Evolutionary conservation across 1,284 basidiomycete genomes (phyloP).

Genomic region (Somion occarium): DNA sequence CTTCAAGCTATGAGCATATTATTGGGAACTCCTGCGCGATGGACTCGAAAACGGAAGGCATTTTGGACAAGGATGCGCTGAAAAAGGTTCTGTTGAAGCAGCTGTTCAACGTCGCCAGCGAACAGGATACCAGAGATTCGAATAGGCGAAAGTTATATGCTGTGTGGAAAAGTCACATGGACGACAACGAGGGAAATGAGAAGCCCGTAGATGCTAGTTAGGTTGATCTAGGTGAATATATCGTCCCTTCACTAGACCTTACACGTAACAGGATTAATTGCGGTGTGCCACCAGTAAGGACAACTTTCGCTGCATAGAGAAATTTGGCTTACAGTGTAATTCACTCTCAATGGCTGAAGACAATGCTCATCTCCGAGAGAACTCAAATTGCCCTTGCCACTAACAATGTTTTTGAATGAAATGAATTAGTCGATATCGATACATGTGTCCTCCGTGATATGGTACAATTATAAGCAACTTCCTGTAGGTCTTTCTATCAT

Average conservation of each 20-base stretch:
- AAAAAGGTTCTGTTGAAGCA: slow-evolving; percentile 56
- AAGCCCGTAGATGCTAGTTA: slow-evolving; percentile 18
- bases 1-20: slow-evolving; percentile 38
- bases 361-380: too few relatives aligned
- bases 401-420: background rate
- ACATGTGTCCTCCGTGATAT: background rate
- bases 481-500: background rate
- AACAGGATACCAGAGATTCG: slow-evolving; percentile 67
- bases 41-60: slow-evolving; percentile 34
- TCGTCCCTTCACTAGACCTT: slow-evolving; percentile 16
- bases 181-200: slow-evolving; percentile 28
- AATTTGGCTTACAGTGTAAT: background rate
- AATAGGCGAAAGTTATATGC: slow-evolving; percentile 82
- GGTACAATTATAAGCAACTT: background rate
- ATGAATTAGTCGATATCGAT: background rate
- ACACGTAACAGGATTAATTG: background rate
- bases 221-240: slow-evolving; percentile 3
- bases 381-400: too few relatives aligned
- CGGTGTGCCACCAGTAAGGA: background rate
- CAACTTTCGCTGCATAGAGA: background rate
- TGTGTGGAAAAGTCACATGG: slow-evolving; percentile 63
- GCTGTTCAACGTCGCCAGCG: slow-evolving; percentile 75
- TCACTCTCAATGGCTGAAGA: too few relatives aligned
- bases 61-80: slow-evolving; percentile 34
- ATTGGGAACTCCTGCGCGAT: slow-evolving; percentile 46